phyloP scores from a whole-genome alignment of 2,329 filamentous ascomycete genomes.

The Fusarium mexicanum region DNA sequence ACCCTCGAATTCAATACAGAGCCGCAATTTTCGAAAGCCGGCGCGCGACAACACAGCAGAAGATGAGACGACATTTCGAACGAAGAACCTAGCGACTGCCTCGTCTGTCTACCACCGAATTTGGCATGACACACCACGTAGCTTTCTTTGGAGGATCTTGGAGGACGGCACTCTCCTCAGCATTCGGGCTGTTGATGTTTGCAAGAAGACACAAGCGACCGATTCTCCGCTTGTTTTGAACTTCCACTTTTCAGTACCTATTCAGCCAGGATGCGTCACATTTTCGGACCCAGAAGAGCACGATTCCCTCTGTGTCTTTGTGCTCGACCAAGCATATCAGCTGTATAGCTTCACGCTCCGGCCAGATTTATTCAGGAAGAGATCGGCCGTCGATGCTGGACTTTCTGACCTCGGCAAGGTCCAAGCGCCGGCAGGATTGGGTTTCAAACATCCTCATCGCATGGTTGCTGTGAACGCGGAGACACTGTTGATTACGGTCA shows the following conservation, averaged over 20 bases:
- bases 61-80: constrained; percentile 78
- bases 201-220: constrained; percentile 69
- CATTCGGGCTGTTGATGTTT: constrained; percentile 83
- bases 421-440: constrained; percentile 76
- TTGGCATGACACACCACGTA: constrained; percentile 79
- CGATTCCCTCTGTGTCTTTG: constrained; percentile 81
- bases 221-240: constrained; percentile 81
- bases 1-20: constrained; percentile 62
- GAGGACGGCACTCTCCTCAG: constrained; percentile 83
- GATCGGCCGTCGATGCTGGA: constrained; percentile 74
- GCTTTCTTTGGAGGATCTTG: constrained; percentile 90
- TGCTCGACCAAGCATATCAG: constrained; percentile 80
- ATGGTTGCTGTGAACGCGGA: constrained; percentile 78
- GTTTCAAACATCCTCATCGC: constrained; percentile 82
- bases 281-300: constrained; percentile 82
- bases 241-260: constrained; percentile 77
- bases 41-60: constrained; percentile 55
- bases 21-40: constrained; percentile 54
- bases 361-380: constrained; percentile 81
- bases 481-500: constrained; percentile 81
- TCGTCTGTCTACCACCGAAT: constrained; percentile 87
- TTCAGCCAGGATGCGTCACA: constrained; percentile 81
- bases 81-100: constrained; percentile 77
- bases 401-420: constrained; percentile 81
- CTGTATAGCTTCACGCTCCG: constrained; percentile 86